Evolutionary conservation across 257 asterid genomes (phyloP), one percentile per base, ranked within the genome.

Genomic region (Paraleonurus japonicus): DNA sequence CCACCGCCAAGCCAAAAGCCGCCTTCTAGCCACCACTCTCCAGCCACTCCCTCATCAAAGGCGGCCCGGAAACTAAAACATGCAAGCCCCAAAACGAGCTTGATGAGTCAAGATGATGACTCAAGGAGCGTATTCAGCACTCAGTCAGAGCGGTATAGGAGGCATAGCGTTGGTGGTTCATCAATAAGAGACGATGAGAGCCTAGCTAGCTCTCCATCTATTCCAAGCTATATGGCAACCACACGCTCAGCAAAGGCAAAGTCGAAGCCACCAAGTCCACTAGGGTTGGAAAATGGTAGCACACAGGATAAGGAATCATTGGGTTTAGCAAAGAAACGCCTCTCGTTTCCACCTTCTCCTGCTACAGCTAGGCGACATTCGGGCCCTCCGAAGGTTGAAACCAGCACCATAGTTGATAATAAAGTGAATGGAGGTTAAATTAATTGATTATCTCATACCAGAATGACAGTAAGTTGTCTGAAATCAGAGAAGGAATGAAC

Each of bases 191-290:
- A 90, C 7, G 96, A 93, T 0, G 96, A 89, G 81, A 94, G 98
- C 87, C 39, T 89, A 82, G 92, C 89, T 0, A 88, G 97, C 68
- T 91, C 87, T 17, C 84, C 90, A 3, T 80, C 91, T 0, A 73
- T 89, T 5, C 97, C 98, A 1, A 87, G 96, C 80, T 94, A 89
- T 82, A 94, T 94, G 98, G 79, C 83, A 0, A 81, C 96, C 26
- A 94, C 98, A 26, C 82, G 76, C 57, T 94, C 97, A 0, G 92
- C 96, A 0, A 92, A 86, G 82, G 95, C 95, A 22, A 87, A 88
- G 76, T 76, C 82, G 57, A 83, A 85, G 67, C 66, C 85, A 67
- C 82, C 82, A 41, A 89, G 87, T 35, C 97, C 92, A 0, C 74
- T 81, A n/a, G 92, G 87, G 48, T 10, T 70, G 37, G 92, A 83